A percentile compares a stretch with the other conserved stretches of the same genome.
These are phyloP conservation scores for Aspergillus chevalieri DNA, from an alignment of 2,329 filamentous ascomycete genomes.

Conservation along the genomic window DNA sequence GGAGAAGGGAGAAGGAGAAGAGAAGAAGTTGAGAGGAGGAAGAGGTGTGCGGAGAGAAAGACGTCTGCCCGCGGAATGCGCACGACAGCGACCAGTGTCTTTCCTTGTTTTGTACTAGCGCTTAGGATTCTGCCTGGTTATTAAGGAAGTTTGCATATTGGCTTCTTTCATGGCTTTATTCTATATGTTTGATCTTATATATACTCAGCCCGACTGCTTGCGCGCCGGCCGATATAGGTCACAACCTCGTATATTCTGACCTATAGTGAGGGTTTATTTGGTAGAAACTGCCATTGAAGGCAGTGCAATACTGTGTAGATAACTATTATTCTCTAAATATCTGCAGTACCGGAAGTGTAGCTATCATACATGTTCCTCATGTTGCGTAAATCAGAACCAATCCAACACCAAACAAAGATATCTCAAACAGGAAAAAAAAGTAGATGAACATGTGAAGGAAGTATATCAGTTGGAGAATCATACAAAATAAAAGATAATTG, in stretches of 20 bases:
- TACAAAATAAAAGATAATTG: conserved; percentile 12
- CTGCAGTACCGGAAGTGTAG: conserved; percentile 2
- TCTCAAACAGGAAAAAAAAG: conserved; percentile 4
- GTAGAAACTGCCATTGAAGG: too few relatives aligned
- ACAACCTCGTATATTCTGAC: not conserved
- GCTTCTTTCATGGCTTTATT: not conserved
- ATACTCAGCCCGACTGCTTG: not conserved
- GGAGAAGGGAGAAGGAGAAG: conserved; percentile 3
- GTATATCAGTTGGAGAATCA: conserved; percentile 2
- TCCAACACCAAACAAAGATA: not conserved
- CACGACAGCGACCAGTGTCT: not conserved
- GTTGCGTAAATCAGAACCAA: conserved; percentile 2
- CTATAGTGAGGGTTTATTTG: not conserved
- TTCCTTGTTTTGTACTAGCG: not conserved
- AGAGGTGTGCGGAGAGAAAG: conserved; percentile 2
- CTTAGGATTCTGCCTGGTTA: too few relatives aligned
- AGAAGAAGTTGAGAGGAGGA: conserved; percentile 1
- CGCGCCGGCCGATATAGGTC: not conserved
- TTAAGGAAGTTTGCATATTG: too few relatives aligned
- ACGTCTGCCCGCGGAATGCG: conserved; percentile 11
- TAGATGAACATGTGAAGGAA: conserved; percentile 2
- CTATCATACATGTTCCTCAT: conserved; percentile 11
- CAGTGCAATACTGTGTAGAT: not conserved
- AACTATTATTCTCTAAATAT: conserved; percentile 1
- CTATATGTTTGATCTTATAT: not conserved